Base-by-base conservation (phyloP, 2,329 filamentous ascomycete species). In the Xylariaceae sp. region DNA sequence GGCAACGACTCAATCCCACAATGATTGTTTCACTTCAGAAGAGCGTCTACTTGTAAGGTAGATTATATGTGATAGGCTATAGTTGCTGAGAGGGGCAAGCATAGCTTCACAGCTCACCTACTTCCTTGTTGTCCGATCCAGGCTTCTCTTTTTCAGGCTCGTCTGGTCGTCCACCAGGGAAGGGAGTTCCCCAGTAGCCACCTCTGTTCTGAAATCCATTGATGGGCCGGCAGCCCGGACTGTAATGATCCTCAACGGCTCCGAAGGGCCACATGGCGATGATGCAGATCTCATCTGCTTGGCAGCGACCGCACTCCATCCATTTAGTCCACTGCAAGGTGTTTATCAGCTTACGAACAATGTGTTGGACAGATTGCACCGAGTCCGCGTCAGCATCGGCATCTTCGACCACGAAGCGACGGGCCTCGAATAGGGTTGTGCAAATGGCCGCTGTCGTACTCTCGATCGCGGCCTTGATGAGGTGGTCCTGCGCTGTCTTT, bases 391-490 rank as follows among this genome's bases (percentile, higher is more conserved):
- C 51, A 0, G 44, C 37, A 1, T 55, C 38, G 2, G 42, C 4
- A 12, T 57, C 49, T 4, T 56, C 48, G 2, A 52, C 51, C 7
- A 68, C 45, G 2, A 62, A 22, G 14, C 54, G 35, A 2, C 60
- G 62, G 16, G 39, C 27, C 3, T 57, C 37, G 35, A 66, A 64
- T 1, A 69, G 51, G 6, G 58, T 45, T 5, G 37, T 20, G 33
- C 58, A 60, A 25, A 60, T 58, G 11, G 20, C 36, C 0, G 40
- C 19, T 0, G 50, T 46, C 3, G 54, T 57, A 14, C 32, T 48
- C 38, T 58, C 45, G 6, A 79, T 49, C 1, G 74, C 71, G 1
- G 66, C 58, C 40, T 69, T 59, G n/a, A 79, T 68, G 16, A 77
- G 55, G 2, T 57, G 42, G 49, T 79, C 77, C 23, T 70, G 63